Evolutionary conservation across 2,329 filamentous ascomycete genomes (phyloP), one percentile per base, ranked within the genome.

Genomic region (Beauveria australis): DNA sequence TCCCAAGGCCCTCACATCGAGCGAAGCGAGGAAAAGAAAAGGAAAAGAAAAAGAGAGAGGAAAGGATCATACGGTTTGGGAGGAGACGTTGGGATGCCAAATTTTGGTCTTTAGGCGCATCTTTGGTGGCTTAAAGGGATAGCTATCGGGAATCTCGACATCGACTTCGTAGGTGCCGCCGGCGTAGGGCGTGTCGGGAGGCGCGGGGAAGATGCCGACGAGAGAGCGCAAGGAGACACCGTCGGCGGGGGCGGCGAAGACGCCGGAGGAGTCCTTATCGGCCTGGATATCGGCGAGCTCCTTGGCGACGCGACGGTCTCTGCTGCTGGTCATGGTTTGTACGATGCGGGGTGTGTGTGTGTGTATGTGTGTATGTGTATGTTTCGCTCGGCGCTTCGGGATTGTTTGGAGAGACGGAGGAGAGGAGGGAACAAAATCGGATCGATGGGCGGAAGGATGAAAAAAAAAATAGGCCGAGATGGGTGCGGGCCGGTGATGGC

Each of bases 1-100:
- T 22, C 12, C n/a, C 26, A 8, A 12, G 2, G 9, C 19, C 10
- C 10, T 26, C 26, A 33, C 53, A 10, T 55, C 53, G 53, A 55
- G 33, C 22, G 51, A 57, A 49, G 53, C 54, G 44, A 48, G 44
- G 44, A 10, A 24, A 40, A n/a, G 1, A 18, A 18, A 47, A 8
- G 26, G 37, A 26, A 19, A 79, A 3, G 5, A 26, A 3, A n/a
- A 8, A 33, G 3, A 14, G 30, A 33, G 30, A 12, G 5, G 12
- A 33, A 3, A 44, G 28, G 7, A 22, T 80, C 87, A 70, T 77
- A 96, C 92, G 46, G 92, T 97, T 72, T 94, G 89, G 69, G 89
- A 93, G 80, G 90, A 95, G 76, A 99, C 85, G 71, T 99, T 99
- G 40, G 94, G 94, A 73, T 99, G 94, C 92, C 92, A 99, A 67